These are phyloP conservation scores for Pythium utonaiense DNA, from an alignment of 352 stramenopile genomes.

Conservation along the genomic window DNA sequence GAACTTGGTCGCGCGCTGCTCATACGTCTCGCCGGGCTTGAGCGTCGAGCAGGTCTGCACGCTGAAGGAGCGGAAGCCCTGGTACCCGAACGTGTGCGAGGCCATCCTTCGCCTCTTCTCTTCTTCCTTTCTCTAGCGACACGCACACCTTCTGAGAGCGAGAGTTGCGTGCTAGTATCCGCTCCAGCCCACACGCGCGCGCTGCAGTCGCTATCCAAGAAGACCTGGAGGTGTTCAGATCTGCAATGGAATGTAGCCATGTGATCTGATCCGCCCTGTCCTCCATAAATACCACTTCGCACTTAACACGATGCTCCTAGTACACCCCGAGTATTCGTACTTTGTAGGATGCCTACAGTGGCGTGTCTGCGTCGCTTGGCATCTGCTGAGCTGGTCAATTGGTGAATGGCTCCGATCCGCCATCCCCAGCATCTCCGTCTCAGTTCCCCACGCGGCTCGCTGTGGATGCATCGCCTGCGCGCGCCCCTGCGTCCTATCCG, in stretches of 20 bases:
- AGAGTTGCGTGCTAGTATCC: not conserved
- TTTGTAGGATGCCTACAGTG: not conserved
- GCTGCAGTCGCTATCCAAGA: not conserved
- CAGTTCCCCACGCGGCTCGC: not conserved
- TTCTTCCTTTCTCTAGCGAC: not conserved
- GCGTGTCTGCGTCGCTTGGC: not conserved
- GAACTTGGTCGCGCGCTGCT: slow-evolving; percentile 70
- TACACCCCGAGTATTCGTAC: not conserved
- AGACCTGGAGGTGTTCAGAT: not conserved
- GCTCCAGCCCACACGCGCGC: not conserved
- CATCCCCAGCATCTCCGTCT: not conserved
- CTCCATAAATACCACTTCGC: slow-evolving; percentile 10
- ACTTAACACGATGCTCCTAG: not conserved
- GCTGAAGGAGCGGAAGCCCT: slow-evolving; percentile 75
- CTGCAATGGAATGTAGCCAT: slow-evolving; percentile 14
- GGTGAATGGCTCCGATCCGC: slow-evolving; percentile 3
- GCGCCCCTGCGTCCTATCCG: not conserved
- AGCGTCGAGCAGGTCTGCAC: slow-evolving; percentile 66
- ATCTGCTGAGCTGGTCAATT: not conserved
- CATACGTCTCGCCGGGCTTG: slow-evolving; percentile 70
- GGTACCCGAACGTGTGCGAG: slow-evolving; percentile 47
- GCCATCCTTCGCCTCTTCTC: slow-evolving; percentile 5
- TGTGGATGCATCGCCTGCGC: slow-evolving; percentile 20
- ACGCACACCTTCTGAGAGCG: not conserved
- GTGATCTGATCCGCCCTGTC: not conserved